Evolutionary conservation across 139 green algal species (phyloP), one percentile per base, ranked within the genome.

Genomic region (Coelastrella sp.): DNA sequence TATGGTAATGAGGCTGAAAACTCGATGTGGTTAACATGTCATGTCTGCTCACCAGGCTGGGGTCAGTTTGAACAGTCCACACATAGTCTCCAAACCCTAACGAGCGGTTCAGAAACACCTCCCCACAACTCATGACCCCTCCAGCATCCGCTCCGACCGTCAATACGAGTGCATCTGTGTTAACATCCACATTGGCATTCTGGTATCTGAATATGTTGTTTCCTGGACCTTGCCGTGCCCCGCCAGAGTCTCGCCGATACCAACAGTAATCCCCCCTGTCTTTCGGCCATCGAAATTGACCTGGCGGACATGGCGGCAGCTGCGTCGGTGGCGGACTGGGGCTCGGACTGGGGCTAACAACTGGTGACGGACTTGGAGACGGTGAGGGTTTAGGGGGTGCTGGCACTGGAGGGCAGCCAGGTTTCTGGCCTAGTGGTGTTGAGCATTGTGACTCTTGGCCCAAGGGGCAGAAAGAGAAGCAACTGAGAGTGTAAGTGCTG

Each of bases 21-120:
- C 6, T 32, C 71, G 10, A 77, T 54, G 3, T 23, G 3, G 17
- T 7, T n/a, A 47, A 23, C 4, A 3, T 7, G 32, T 1, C 32
- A 47, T 47, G 32, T 47, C 7, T n/a, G 19, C 64, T 87, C 82
- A 87, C 82, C 82, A 20, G 11, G 64, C 32, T 64, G 16, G 82
- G 65, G 64, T 77, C 82, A 19, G 65, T 87, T 23, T 77, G 32
- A 13, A 87, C 64, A 22, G 57, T 57, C 22, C 61, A 87, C 13
- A 79, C 20, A 73, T 87, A 87, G 65, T 87, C 82, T 3, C 82
- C 82, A 77, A 79, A 47, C 5, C 82, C 82, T 32, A 87, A 64
- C 4, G 54, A 73, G 22, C 65, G 64, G 82, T 87, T 71, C 64
- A 78, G 16, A 8, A 87, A 61, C 65, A 87, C 82, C 64, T 87